Base-by-base conservation (phyloP, 1,284 basidiomycete genomes). In the Cryptococcus hybrid region DNA sequence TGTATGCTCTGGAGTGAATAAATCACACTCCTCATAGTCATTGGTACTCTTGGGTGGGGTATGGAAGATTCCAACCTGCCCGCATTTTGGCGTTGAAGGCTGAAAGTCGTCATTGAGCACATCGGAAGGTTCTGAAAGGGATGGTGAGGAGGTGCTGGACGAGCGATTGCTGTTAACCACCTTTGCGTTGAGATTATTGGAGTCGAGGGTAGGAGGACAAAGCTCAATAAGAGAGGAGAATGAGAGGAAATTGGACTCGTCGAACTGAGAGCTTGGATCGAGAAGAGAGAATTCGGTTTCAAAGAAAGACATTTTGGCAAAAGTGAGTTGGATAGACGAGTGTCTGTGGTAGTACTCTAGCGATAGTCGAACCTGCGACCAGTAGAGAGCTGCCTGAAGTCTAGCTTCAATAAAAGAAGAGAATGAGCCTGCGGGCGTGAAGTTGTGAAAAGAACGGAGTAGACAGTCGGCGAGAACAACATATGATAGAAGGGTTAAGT, bases 191-290 rank as follows among this genome's bases (percentile, higher is more conserved):
- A 52, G 43, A 9, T 49, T 38, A 30, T 30, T 7, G 46, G 5
- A 12, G 18, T 44, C 35, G n/a, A 47, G n/a, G n/a, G 55, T 47
- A 7, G 52, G 53, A 18, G 53, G 52, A 13, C 57, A 49, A 37
- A 58, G 49, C n/a, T 68, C 56, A 57, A 67, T 63, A 47, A 73
- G 66, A 12, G 71, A 70, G 36, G 68, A 65, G 60, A 73, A 73
- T 30, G 71, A 68, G 47, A 71, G 60, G 65, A 70, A 73, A 13
- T 65, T 51, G 35, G 54, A 53, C 42, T 63, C 53, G 50, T 65
- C 56, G 51, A 53, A 55, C 36, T 61, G 54, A 42, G 59, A 54
- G 11, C 60, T 58, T 13, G 70, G 65, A 42, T 73, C 71, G 56
- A 72, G 59, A 45, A 70, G 60, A 47, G 54, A 62, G 35, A 58